Conservation (phyloP, 768 basidiomycete genomes). For the Holtermanniella nyarrowii region DNA sequence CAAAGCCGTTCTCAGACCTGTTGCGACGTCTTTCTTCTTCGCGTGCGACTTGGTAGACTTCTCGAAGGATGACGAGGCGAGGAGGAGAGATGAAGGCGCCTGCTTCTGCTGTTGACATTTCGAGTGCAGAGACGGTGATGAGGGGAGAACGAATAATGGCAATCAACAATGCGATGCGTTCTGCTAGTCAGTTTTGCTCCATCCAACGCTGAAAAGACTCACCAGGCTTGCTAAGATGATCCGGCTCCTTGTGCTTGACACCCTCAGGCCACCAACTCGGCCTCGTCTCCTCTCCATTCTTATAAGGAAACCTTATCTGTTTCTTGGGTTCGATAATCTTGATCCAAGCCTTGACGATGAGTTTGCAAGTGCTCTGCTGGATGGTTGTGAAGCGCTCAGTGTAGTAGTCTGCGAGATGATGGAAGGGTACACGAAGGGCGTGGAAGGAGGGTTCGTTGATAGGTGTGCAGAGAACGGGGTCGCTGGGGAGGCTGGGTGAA, state of each 20-base stretch:
- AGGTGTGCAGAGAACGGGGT: constrained; percentile 1
- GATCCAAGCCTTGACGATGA: constrained; percentile 43
- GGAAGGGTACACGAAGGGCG: constrained; percentile 24
- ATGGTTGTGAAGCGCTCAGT: constrained; percentile 30
- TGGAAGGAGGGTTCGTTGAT: constrained; percentile 5
- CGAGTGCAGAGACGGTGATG: constrained; percentile 33
- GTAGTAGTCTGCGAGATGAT: constrained; percentile 33
- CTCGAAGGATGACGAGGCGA: constrained; percentile 32
- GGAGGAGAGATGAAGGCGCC: constrained; percentile 34
- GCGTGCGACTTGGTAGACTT: constrained; percentile 40
- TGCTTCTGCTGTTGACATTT: constrained; percentile 36
- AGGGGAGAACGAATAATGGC: constrained; percentile 34
- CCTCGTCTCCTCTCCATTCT: constrained; percentile 40
- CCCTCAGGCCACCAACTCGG: constrained; percentile 43
- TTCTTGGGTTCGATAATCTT: constrained; percentile 44
- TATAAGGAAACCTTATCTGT: constrained; percentile 42
- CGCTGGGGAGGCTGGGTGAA: constrained; percentile 7
- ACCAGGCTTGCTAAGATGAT: constrained; percentile 42
- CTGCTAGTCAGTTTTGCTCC: constrained; percentile 17
- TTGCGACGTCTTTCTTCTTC: constrained; percentile 37
- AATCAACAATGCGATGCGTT: constrained; percentile 38
- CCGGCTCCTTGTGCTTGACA: constrained; percentile 43
- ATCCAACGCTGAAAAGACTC: constrained; percentile 10
- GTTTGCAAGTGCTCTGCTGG: constrained; percentile 40
- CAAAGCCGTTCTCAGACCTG: constrained; percentile 11